Evolutionary conservation across 306 rosid genomes (phyloP), one percentile per base, ranked within the genome.

Genomic region (Cajanus cajan): DNA sequence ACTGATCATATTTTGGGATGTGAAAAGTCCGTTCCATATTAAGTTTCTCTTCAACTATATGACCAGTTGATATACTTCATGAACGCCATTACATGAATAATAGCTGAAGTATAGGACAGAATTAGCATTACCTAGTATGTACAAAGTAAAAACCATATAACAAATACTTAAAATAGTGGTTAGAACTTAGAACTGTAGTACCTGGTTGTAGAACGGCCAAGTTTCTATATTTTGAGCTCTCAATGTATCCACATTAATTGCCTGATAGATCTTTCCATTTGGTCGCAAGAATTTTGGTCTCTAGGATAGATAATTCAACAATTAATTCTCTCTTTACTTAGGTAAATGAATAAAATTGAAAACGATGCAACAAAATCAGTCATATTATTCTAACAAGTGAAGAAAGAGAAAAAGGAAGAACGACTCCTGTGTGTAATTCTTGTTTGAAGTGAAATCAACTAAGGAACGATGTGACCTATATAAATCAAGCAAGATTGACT

Each of bases 201-300:
- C 98, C 97, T 92, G 96, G 83, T 94, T 94, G 80, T 85, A 94
- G 82, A 92, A 90, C 2, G 98, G 98, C 91, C 93, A 81, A n/a
- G 98, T 89, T 77, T 94, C 98, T 82, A 90, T 86, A 76, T 94
- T 94, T 82, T 94, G 93, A 70, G 94, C 96, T 73, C 97, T 89
- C 76, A 92, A 88, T 8, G 94, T 89, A 69, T 92, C 97, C 77
- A 69, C 80, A 85, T 86, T 90, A 78, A 94, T 92, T 44, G 94
- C 98, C 81, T 94, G 98, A 74, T 90, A 94, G 65, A 85, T 82
- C 81, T 92, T 94, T 72, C 85, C 86, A 66, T 71, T 83, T 41
- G 97, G 90, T 73, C 97, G 85, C 78, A 94, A 78, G 58, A 90
- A 67, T 71, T 94, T 92, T 16, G 93, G 98, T 71, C 96, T 86